Evolutionary conservation across 2,329 filamentous ascomycete genomes (phyloP), one percentile per base, ranked within the genome.

Genomic region (Hymenoscyphus albidus): DNA sequence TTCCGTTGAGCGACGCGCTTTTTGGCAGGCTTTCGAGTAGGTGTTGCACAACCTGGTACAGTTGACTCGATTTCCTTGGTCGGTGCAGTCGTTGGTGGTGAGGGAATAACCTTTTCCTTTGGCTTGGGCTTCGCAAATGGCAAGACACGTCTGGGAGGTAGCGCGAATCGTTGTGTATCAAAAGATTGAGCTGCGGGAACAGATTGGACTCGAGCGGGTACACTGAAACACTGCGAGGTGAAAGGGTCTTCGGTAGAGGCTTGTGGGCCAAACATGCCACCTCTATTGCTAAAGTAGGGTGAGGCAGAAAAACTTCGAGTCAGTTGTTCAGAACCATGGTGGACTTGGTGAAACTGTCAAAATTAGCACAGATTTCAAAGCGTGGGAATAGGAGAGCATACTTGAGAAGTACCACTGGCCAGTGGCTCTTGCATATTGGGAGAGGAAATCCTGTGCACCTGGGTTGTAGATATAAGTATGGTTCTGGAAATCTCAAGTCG

Each of bases 1-100:
- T 67, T 68, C 12, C 65, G 65, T 31, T 65, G 64, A 18, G 65
- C 67, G 35, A 65, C 64, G 12, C 66, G 61, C 38, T 65, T 69
- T 31, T 65, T 69, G 6, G 62, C 59, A 18, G 62, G 64, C 56
- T 69, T 69, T 7, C 3, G n/a, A 1, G 56, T 48, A n/a, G 66
- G 64, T 31, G 40, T 62, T 27, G 61, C 16, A 42, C 3, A 27
- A 32, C 64, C 22, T n/a, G 54, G 38, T 5, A 31, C 27, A 32
- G n/a, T n/a, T n/a, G 56, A 44, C 42, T 54, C 42, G 6, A 22
- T 51, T 51, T 51, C 44, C 22, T 51, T 51, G 31, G 22, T 12
- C 9, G 13, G 57, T 2, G 55, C 38, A 18, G n/a, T 54, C 18
- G 48, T 54, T 18, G 66, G 62, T 10, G 22, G 14, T 12, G 10